Evolutionary conservation across 2,329 filamentous ascomycete species (phyloP).

Genomic region (Akanthomyces lecanii): DNA sequence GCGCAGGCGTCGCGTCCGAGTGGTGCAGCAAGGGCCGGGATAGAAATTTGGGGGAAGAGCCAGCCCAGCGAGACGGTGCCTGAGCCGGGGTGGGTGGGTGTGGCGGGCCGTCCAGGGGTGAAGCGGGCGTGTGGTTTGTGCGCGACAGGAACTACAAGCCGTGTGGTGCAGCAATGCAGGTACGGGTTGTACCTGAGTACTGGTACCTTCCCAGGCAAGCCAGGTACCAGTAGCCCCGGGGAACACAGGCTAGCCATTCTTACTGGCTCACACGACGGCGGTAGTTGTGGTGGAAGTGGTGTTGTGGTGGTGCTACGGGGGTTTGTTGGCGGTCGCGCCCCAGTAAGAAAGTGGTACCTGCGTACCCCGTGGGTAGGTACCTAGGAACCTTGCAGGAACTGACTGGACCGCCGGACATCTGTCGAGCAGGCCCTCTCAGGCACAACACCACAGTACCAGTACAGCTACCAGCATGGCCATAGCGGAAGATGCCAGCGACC

Average conservation of each 20-base stretch:
- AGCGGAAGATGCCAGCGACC: neutral
- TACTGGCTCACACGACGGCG: neutral
- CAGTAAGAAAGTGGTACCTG: no score
- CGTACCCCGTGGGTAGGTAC: no score
- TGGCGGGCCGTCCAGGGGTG: slow-evolving; percentile 4
- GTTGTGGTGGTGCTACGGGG: neutral
- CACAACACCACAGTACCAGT: neutral
- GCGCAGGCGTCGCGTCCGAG: slow-evolving; percentile 13
- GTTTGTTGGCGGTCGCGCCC: no score
- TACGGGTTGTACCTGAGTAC: neutral
- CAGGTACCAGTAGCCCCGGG: no score
- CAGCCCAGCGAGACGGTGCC: slow-evolving; percentile 7
- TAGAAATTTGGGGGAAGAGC: slow-evolving; percentile 5
- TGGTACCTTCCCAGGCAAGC: no score
- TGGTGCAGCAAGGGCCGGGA: slow-evolving; percentile 5
- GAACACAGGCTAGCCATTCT: neutral
- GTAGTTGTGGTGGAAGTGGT: neutral
- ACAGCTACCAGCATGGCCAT: neutral
- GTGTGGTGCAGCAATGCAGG: neutral
- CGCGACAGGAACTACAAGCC: neutral
- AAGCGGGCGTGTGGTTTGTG: slow-evolving; percentile 6
- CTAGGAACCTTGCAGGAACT: no score
- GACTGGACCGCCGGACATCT: no score
- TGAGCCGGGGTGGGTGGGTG: slow-evolving; percentile 3
- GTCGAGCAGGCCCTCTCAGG: neutral